Conservation (phyloP, 2,329 filamentous ascomycete species). For the Xylariomycetidae sp. region DNA sequence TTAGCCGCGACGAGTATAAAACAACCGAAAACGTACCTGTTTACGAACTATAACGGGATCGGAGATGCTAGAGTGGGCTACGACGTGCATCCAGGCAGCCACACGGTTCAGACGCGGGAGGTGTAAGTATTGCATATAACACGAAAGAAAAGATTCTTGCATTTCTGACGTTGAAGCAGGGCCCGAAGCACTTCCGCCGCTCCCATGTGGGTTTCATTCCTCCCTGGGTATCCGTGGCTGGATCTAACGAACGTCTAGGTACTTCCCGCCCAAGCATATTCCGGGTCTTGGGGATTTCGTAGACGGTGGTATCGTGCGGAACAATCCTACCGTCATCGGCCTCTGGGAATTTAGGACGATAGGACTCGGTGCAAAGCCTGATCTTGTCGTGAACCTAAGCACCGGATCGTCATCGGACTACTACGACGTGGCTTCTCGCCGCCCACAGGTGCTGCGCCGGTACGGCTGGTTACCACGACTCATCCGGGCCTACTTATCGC, state of each 20-base stretch:
- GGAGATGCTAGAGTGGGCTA: background rate
- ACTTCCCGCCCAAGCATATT: background rate
- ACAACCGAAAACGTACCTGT: background rate
- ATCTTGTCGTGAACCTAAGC: background rate
- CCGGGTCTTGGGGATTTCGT: background rate
- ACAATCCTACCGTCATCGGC: background rate
- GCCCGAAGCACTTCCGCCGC: background rate
- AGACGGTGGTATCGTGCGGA: slow-evolving; percentile 1
- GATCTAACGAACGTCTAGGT: background rate
- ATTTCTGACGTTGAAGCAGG: too few species aligned
- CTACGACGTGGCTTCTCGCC: background rate
- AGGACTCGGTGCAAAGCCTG: background rate
- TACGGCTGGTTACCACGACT: slow-evolving; percentile 3
- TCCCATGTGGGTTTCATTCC: background rate
- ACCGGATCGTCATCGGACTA: background rate
- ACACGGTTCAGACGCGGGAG: background rate
- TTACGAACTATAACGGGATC: background rate
- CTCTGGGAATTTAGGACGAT: background rate
- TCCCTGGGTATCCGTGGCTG: background rate
- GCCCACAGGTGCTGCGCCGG: background rate
- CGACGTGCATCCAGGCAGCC: background rate
- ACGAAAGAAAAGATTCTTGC: too few species aligned
- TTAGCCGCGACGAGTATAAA: background rate
- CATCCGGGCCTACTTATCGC: slow-evolving; percentile 4
- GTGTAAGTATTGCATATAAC: background rate